Evolutionary conservation across 345 rosid genomes (phyloP).

Genomic region (rapeseed (Brassica napus)): DNA sequence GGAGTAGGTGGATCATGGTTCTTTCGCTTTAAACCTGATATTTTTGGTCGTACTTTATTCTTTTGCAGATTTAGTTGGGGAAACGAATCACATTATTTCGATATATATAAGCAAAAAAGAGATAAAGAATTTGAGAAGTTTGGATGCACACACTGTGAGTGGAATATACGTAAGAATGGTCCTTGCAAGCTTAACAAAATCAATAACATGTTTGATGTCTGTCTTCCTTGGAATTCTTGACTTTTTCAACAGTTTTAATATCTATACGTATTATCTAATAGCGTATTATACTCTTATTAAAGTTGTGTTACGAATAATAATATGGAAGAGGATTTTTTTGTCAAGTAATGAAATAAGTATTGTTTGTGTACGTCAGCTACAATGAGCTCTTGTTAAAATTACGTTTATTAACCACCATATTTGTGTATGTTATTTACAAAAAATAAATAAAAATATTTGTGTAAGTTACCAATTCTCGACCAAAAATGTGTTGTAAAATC

Average conservation of each 20-base stretch:
- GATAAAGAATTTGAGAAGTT: not conserved
- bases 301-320: not conserved
- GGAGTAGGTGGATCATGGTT: constrained; percentile 1
- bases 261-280: not conserved
- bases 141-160: not conserved
- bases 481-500: too few relatives aligned
- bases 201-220: not conserved
- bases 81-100: not conserved
- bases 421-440: not conserved
- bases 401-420: not conserved
- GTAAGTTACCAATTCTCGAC: not conserved
- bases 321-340: not conserved
- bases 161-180: constrained; percentile 13
- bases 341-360: not conserved
- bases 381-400: not conserved
- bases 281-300: not conserved
- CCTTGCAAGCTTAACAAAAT: constrained; percentile 15
- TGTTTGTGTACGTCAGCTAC: not conserved
- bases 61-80: constrained; percentile 16
- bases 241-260: not conserved
- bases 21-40: not conserved
- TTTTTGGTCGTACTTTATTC: constrained; percentile 9
- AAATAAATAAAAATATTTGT: too few relatives aligned
- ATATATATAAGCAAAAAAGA: not conserved
- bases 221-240: constrained; percentile 5